phyloP scores from a whole-genome alignment of 345 rosid genomes.

The Litchi chinensis region DNA sequence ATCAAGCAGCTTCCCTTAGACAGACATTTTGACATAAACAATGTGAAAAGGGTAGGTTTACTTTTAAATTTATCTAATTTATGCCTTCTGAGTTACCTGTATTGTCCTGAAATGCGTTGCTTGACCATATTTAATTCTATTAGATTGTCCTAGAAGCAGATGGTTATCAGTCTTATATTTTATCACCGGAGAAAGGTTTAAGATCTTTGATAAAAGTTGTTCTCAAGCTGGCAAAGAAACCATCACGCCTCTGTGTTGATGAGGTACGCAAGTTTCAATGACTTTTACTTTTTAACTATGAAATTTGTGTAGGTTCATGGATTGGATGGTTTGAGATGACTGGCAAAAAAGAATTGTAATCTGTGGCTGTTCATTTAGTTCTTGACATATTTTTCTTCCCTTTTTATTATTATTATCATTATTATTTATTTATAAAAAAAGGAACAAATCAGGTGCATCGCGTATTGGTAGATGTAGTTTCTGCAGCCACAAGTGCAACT shows the following conservation, averaged over 20 bases:
- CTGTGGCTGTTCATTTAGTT: not conserved
- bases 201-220: constrained; percentile 95
- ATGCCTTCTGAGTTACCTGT: constrained; percentile 11
- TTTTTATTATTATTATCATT: constrained; percentile 11
- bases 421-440: constrained; percentile 12
- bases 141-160: constrained; percentile 97
- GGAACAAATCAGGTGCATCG: constrained; percentile 73
- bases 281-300: not conserved
- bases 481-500: constrained; percentile 88
- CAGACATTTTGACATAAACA: constrained; percentile 87
- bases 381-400: constrained; percentile 9
- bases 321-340: not conserved
- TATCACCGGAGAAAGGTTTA: constrained; percentile 98
- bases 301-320: not conserved
- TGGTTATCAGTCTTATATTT: constrained; percentile 99
- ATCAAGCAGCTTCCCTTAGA: constrained; percentile 97
- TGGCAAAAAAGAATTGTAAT: not conserved
- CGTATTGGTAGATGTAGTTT: constrained; percentile 85
- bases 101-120: constrained; percentile 11
- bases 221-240: constrained; percentile 94
- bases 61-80: constrained; percentile 7
- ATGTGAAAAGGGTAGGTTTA: constrained; percentile 85
- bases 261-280: constrained; percentile 56
- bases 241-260: constrained; percentile 90
- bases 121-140: constrained; percentile 21